phyloP scores from a whole-genome alignment of 2,329 filamentous ascomycete species.

The Sporothrix protearum region DNA sequence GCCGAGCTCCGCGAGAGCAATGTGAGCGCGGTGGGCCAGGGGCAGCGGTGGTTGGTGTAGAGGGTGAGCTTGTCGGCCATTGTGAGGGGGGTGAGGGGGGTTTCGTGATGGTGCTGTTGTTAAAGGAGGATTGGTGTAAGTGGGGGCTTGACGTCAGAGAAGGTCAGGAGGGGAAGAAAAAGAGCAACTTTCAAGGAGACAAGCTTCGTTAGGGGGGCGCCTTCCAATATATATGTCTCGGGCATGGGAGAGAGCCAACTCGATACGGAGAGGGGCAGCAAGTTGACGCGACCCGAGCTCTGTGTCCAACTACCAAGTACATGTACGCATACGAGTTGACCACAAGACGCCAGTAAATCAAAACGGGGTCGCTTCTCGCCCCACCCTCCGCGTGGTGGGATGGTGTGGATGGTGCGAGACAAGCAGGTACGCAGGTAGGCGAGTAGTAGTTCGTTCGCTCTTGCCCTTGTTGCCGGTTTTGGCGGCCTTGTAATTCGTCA shows the following conservation, averaged over 20 bases:
- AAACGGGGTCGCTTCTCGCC: background rate
- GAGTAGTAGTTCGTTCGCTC: background rate
- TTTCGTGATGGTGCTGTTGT: background rate
- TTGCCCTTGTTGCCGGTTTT: background rate
- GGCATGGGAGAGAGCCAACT: background rate
- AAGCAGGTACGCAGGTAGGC: background rate
- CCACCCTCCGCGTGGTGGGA: background rate
- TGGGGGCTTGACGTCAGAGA: background rate
- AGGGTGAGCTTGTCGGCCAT: constrained; percentile 27
- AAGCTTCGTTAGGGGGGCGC: background rate
- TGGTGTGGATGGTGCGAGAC: background rate
- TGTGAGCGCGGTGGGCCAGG: constrained; percentile 69
- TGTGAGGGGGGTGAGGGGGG: background rate
- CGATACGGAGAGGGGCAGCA: background rate
- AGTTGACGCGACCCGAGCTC: background rate
- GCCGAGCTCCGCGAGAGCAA: constrained; percentile 63
- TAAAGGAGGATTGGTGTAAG: background rate
- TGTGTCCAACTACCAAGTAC: background rate
- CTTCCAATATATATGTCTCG: background rate
- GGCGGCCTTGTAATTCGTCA: constrained; percentile 7
- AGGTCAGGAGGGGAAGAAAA: background rate
- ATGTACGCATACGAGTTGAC: too few relatives aligned
- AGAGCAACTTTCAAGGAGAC: background rate
- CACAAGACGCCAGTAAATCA: background rate
- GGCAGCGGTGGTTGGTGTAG: constrained; percentile 31